These are phyloP conservation scores for Neoascochyta sp. DNA, from an alignment of 2,329 filamentous ascomycete species.

Conservation along the genomic window DNA sequence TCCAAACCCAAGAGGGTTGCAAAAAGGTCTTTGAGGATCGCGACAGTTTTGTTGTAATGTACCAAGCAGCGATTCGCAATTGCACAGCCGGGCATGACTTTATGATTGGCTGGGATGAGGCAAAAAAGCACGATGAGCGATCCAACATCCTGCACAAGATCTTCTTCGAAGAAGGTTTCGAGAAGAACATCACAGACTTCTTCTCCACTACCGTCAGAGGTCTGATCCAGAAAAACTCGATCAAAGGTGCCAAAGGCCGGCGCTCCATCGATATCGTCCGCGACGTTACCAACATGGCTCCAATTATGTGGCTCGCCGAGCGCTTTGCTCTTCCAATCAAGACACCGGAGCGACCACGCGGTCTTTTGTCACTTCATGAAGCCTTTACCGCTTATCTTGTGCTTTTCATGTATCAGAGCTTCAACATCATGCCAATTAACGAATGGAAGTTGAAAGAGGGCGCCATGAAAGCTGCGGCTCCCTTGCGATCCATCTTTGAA, in stretches of 20 bases:
- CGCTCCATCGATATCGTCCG: constrained; percentile 55
- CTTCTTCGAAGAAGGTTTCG: constrained; percentile 59
- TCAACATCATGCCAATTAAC: constrained; percentile 50
- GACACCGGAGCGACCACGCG: constrained; percentile 57
- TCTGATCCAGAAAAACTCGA: constrained; percentile 46
- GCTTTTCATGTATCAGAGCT: constrained; percentile 59
- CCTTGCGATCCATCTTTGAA: constrained; percentile 63
- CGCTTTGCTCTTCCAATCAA: constrained; percentile 66
- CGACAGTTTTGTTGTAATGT: constrained; percentile 48
- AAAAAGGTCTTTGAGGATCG: constrained; percentile 50
- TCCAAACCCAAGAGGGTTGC: constrained; percentile 51
- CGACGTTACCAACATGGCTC: constrained; percentile 65
- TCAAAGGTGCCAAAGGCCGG: constrained; percentile 45
- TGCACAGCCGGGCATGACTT: constrained; percentile 54
- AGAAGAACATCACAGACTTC: constrained; percentile 62
- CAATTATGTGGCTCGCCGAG: constrained; percentile 61
- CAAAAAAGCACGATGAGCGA: constrained; percentile 38
- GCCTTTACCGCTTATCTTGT: constrained; percentile 56
- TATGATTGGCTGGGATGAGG: constrained; percentile 47
- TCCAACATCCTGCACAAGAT: constrained; percentile 46
- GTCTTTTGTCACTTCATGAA: constrained; percentile 48
- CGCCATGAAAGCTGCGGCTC: constrained; percentile 54
- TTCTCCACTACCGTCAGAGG: constrained; percentile 49
- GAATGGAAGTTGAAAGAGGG: constrained; percentile 50
- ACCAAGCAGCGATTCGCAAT: constrained; percentile 59